Base-by-base conservation (phyloP, 139 green algal species). In the Chlamydomonas schloesseri region DNA sequence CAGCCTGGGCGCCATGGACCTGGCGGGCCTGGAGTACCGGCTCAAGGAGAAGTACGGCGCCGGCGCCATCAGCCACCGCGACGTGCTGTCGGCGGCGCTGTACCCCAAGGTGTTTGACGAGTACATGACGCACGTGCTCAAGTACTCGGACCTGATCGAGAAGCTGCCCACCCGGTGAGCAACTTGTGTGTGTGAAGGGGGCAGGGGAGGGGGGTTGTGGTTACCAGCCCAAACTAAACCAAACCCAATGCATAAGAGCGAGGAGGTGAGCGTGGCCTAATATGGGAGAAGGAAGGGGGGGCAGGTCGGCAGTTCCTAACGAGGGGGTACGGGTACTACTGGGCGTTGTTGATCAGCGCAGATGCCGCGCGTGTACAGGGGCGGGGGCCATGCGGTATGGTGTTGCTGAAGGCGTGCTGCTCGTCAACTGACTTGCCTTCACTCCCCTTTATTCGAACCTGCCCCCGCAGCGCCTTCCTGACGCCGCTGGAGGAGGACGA, bases 21-120 rank as follows among this genome's bases (percentile, higher is more conserved):
- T 99, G 65, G 74, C 82, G 4, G 87, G 85, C 58, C 88, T 98
- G 68, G 90, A 96, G 81, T 86, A 78, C 29, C 87, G 86, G 24
- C 88, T 95, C 26, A 84, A 88, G 73, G 76, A 71, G 42, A 96
- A 96, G 90, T 96, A 96, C 82, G 93, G 89, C 67, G 68, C 68
- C n/a, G 46, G 72, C 60, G 73, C 69, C 82, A 94, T 98, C 80
- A 89, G 53, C 34, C 42, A 88, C 58, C 88, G 90, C n/a, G 96
- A 99, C 82, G 94, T 98, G 62, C 91, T 99, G 23, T 95, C 87
- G 29, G 91, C 94, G 24, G 94, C 94, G 31, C 90, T 99, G 58
- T 99, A 99, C 91, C 96, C 97, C 88, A 94, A 96, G 86, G 75
- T 97, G 58, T 98, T 97, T 88, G 92, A 96, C 64, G 95, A 98